These are phyloP conservation scores for Fusarium nygamai DNA, from an alignment of 2,329 filamentous ascomycete genomes.

Conservation along the genomic window DNA sequence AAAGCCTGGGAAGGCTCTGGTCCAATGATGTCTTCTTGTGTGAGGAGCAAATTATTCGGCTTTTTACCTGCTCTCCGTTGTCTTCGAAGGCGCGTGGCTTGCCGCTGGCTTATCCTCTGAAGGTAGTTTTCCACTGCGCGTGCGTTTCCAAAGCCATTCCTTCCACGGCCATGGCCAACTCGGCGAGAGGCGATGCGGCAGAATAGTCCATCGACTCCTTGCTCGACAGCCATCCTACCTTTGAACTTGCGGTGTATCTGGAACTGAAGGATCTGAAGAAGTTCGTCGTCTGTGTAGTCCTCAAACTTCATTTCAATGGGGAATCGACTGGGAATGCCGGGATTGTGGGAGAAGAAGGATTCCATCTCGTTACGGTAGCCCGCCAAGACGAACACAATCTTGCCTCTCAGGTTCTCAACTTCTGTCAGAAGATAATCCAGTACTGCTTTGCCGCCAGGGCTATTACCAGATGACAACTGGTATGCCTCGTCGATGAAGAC, in stretches of 20 bases:
- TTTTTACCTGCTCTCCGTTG: constrained; percentile 53
- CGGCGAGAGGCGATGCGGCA: constrained; percentile 70
- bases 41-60: constrained; percentile 68
- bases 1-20: constrained; percentile 69
- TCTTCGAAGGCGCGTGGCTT: constrained; percentile 63
- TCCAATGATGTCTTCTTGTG: constrained; percentile 76
- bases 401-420: constrained; percentile 76
- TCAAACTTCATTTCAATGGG: constrained; percentile 72
- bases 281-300: constrained; percentile 74
- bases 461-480: constrained; percentile 71
- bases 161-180: constrained; percentile 69
- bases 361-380: constrained; percentile 83
- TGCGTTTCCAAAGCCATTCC: constrained; percentile 78
- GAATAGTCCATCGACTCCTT: constrained; percentile 67
- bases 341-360: constrained; percentile 78
- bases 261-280: constrained; percentile 68
- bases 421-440: constrained; percentile 78
- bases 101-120: constrained; percentile 63
- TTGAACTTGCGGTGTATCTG: constrained; percentile 65
- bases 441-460: constrained; percentile 66
- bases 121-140: constrained; percentile 72
- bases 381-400: constrained; percentile 76
- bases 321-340: constrained; percentile 75
- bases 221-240: constrained; percentile 67
- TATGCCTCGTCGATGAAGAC: constrained; percentile 85